Evolutionary conservation across 805 yeast species (phyloP).

Genomic region (Candida montana): DNA sequence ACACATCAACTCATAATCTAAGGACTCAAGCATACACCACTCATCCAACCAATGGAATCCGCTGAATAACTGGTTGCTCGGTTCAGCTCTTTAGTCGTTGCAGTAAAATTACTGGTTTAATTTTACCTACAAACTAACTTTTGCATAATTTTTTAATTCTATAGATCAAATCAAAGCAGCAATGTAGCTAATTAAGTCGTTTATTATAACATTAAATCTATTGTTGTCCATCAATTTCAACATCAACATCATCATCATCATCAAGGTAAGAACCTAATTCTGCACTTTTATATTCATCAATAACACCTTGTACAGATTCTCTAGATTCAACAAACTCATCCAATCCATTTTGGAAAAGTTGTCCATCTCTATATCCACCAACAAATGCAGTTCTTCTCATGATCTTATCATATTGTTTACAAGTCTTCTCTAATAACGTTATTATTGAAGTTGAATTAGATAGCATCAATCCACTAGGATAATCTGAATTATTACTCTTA

Average conservation of each 20-base stretch:
- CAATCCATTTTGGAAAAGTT: conserved; percentile 33
- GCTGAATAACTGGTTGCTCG: neutral
- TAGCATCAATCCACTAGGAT: conserved; percentile 75
- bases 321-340: conserved; percentile 75
- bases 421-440: conserved; percentile 57
- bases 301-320: conserved; percentile 66
- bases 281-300: conserved; percentile 73
- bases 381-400: conserved; percentile 79
- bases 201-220: no score
- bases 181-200: no score
- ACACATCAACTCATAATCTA: neutral
- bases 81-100: no score
- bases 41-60: conserved; percentile 3
- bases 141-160: no score
- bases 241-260: conserved; percentile 35
- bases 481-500: conserved; percentile 30
- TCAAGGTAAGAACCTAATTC: conserved; percentile 46
- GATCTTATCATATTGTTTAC: conserved; percentile 74
- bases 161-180: no score
- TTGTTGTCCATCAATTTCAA: conserved; percentile 6
- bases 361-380: conserved; percentile 57
- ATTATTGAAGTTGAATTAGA: conserved; percentile 78
- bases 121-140: no score
- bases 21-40: conserved; percentile 6
- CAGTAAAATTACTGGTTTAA: neutral